Evolutionary conservation across 345 rosid species (phyloP), one percentile per base, ranked within the genome.

Genomic region (Syzygium aqueum): DNA sequence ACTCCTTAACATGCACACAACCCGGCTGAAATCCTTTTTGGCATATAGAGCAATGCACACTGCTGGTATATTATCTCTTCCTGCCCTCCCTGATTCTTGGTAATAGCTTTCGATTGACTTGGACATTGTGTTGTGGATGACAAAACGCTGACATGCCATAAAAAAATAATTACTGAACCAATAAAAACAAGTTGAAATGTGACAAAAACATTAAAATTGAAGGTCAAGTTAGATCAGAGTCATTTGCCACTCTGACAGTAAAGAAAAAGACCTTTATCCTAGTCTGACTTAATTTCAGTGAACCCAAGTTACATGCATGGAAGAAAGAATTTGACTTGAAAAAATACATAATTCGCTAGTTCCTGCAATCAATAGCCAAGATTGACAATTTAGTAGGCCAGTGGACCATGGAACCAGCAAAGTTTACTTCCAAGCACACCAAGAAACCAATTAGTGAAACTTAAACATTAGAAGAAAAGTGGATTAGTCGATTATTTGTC

Each of bases 71-170:
- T 92, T 94, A 87, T 97, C 99, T 87, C 99, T 94, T 65, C 94
- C 98, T 37, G 99, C 98, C 90, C 99, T 95, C 84, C 99, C 98
- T 53, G 97, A 95, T 90, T 97, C 99, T 92, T 96, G 99, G 88
- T 97, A 97, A 78, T 97, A 97, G 91, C 99, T 97, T 90, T 97
- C 98, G 25, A 95, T 89, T 83, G 99, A 95, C 92, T 95, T 97
- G n/a, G 98, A 97, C 94, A 97, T 57, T 51, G 98, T 94, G 87
- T 96, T 97, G 91, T 96, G 99, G 89, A 95, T 77, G 53, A 97
- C 98, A 85, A 97, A 97, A 85, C 94, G 94, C 99, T 96, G 96
- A 63, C 30, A 86, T 80, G 73, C 51, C 14, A 54, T 27, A 84
- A 84, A 28, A 28, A 7, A n/a, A 33, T 21, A 23, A 3, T 77